Evolutionary conservation across 2,329 filamentous ascomycete genomes (phyloP), one percentile per base, ranked within the genome.

Genomic region (Bipolaris sorokiniana): DNA sequence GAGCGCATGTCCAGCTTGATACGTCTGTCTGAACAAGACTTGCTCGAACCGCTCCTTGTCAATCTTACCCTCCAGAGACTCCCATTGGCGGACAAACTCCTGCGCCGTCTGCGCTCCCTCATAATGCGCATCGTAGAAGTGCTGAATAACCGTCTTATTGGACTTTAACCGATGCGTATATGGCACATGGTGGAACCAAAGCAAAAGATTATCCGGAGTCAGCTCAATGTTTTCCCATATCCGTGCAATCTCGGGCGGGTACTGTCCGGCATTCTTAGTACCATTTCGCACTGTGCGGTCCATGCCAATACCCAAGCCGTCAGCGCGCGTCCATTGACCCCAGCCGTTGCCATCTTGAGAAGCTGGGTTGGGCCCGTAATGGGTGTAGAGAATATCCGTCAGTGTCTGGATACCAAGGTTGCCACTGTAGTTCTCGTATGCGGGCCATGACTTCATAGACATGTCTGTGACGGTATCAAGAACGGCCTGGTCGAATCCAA

Each of bases 151-250:
- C 0, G 88, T 89, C 72, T 88, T 84, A 10, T 87, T 86, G 0
- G 83, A 85, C 9, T 86, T 80, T 1, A 91, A 80, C 6, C 71
- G 73, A 37, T 89, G 84, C 0, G 85, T 89, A 69, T 89, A 91
- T 3, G 83, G 82, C 0, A 91, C 86, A 67, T 91, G 89, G 71
- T 91, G 89, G 76, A 91, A 91, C 88, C 88, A 91, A 2, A 91
- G 78, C 2, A 91, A 73, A 1, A 91, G 77, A 20, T 90, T 79
- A 58, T 90, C 88, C 0, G 88, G 88, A 0, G 88, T 90, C 0
- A 84, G 87, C 13, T 83, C 81, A 16, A 86, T 77, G 41, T 82
- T 75, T 63, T 91, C 88, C 68, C 83, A 91, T 65, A 78, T 72
- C 2, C 77, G 70, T 0, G 85, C 84, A 0, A 91, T 72, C 57